Evolutionary conservation across 257 asterid species (phyloP).

Genomic region (Penstemon newberryi): DNA sequence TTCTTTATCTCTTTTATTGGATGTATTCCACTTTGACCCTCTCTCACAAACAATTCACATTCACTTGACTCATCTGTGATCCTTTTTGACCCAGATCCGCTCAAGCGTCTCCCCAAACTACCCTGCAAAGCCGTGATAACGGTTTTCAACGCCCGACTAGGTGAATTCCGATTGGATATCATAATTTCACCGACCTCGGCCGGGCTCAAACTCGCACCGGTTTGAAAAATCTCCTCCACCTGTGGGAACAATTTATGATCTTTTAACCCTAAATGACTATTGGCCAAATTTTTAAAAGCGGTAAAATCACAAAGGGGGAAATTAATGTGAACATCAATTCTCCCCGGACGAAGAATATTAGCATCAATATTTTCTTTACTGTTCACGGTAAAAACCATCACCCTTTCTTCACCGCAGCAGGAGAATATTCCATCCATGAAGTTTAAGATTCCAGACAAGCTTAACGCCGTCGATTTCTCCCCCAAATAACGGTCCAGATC

Average conservation of each 20-base stretch:
- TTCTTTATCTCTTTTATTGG: conserved; percentile 69
- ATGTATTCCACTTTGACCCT: conserved; percentile 40
- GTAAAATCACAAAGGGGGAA: conserved; percentile 81
- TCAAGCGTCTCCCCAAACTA: conserved; percentile 43
- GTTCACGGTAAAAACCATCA: conserved; percentile 79
- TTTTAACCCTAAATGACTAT: conserved; percentile 67
- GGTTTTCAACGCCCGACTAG: conserved; percentile 77
- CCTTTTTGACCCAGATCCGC: conserved; percentile 50
- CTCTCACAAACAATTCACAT: conserved; percentile 41
- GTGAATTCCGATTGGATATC: conserved; percentile 85
- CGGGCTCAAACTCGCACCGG: conserved; percentile 75
- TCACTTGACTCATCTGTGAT: conserved; percentile 45
- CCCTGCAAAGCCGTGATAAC: conserved; percentile 76
- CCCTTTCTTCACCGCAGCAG: conserved; percentile 80
- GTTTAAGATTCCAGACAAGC: conserved; percentile 65
- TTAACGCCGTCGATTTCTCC: conserved; percentile 53
- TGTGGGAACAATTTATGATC: conserved; percentile 81
- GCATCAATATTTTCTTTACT: conserved; percentile 63
- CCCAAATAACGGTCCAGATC: conserved; percentile 72
- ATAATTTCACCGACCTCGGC: conserved; percentile 83
- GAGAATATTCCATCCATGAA: conserved; percentile 94
- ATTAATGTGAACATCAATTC: conserved; percentile 76
- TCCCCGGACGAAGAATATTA: conserved; percentile 72
- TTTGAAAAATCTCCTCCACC: conserved; percentile 74
- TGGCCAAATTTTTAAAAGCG: conserved; percentile 70